phyloP scores from a whole-genome alignment of 1,139 yeast genomes.

The Casaregolazyma lundiana region DNA sequence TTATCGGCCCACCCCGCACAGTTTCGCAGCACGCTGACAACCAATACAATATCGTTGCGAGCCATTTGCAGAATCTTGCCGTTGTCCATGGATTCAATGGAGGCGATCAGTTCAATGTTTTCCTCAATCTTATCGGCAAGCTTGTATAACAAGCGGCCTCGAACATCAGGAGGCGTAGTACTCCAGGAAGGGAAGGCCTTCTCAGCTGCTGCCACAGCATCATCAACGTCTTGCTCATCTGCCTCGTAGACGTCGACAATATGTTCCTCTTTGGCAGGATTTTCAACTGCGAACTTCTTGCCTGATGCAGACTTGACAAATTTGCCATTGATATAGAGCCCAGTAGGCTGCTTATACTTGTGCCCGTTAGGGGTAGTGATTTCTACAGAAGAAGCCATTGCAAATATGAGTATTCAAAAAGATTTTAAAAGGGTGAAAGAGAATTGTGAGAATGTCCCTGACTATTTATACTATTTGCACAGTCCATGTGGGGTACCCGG shows the following conservation, averaged over 20 bases:
- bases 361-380: conserved; percentile 57
- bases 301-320: conserved; percentile 62
- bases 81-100: conserved; percentile 57
- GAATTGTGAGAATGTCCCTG: neutral
- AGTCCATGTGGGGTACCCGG: neutral
- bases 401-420: neutral
- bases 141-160: conserved; percentile 44
- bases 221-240: conserved; percentile 50
- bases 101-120: conserved; percentile 45
- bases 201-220: conserved; percentile 57
- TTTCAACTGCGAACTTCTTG: conserved; percentile 43
- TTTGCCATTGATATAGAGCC: conserved; percentile 78
- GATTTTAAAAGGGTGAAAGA: neutral
- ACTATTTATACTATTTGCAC: neutral
- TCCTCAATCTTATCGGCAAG: conserved; percentile 52
- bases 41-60: conserved; percentile 54
- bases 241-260: conserved; percentile 53
- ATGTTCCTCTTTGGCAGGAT: conserved; percentile 46
- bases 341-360: conserved; percentile 62
- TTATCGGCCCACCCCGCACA: conserved; percentile 85
- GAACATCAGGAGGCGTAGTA: conserved; percentile 42
- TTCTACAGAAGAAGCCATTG: conserved; percentile 14
- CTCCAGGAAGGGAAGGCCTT: conserved; percentile 47
- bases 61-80: conserved; percentile 52
- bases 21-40: conserved; percentile 47